Conservation (phyloP, 1,284 basidiomycete species). For the Pseudozyma thailandica region DNA sequence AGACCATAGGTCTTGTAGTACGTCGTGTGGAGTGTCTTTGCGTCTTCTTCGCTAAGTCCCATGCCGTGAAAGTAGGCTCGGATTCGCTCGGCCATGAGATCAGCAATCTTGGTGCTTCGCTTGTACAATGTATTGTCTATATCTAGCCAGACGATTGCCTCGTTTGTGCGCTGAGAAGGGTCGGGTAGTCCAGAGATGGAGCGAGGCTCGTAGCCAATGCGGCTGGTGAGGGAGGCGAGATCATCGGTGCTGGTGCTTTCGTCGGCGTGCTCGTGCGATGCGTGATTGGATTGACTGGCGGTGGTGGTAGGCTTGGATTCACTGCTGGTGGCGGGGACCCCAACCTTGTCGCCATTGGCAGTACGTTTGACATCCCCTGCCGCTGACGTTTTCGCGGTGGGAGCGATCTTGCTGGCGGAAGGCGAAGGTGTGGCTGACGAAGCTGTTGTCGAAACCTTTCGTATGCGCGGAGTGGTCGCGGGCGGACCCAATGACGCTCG, state of each 20-base stretch:
- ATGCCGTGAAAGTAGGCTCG: slow-evolving; percentile 82
- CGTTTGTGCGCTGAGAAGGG: slow-evolving; percentile 35
- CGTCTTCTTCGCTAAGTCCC: slow-evolving; percentile 77
- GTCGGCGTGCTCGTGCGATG: slow-evolving; percentile 6
- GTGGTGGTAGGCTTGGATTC: neutral
- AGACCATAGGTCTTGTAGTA: slow-evolving; percentile 84
- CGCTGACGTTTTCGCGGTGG: neutral
- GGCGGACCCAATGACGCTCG: slow-evolving; percentile 1
- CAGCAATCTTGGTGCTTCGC: slow-evolving; percentile 73
- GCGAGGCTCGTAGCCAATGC: slow-evolving; percentile 50
- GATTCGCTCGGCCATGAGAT: slow-evolving; percentile 81
- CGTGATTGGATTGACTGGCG: neutral
- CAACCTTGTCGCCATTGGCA: neutral
- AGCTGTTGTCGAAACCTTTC: slow-evolving; percentile 4
- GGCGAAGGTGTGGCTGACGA: neutral
- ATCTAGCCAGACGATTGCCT: slow-evolving; percentile 78
- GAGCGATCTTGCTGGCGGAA: neutral
- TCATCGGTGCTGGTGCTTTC: slow-evolving; percentile 32
- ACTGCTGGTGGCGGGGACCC: neutral
- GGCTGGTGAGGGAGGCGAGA: slow-evolving; percentile 9
- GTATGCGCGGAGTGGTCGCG: neutral
- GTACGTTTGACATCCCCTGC: neutral
- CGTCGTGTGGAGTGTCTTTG: slow-evolving; percentile 76
- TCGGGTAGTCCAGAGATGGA: slow-evolving; percentile 30
- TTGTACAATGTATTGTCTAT: slow-evolving; percentile 86